Percentiles rank a stretch among this genome's conserved stretches.
Conservation (phyloP, 2,329 filamentous ascomycete genomes). For the Pseudocercospora musae region DNA sequence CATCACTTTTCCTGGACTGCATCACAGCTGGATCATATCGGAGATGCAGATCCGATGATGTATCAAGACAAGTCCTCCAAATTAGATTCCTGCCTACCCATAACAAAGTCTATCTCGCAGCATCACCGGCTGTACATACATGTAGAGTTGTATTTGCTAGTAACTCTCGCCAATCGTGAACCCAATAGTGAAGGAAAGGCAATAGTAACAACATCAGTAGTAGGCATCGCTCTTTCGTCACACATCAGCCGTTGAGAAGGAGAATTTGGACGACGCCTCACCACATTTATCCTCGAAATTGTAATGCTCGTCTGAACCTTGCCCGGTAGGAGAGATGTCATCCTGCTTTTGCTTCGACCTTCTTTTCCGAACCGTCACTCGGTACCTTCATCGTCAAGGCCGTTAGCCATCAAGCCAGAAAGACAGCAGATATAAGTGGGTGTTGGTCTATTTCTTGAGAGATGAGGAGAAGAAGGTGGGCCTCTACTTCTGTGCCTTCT, state of each 20-base stretch:
- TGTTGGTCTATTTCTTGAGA: background rate
- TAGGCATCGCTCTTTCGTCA: background rate
- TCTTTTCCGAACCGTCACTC: background rate
- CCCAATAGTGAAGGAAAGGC: background rate
- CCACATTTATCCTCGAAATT: background rate
- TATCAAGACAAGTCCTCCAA: background rate
- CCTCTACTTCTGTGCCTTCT: constrained; percentile 27
- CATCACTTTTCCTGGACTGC: too few species aligned
- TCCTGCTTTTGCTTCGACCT: constrained; percentile 2
- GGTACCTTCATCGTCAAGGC: constrained; percentile 2
- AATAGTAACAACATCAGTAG: background rate
- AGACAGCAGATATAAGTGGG: background rate
- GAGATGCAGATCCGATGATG: background rate
- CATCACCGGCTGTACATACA: background rate
- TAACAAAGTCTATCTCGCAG: background rate
- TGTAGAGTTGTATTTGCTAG: background rate
- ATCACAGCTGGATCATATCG: too few species aligned
- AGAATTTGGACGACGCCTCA: background rate
- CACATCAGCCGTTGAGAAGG: background rate
- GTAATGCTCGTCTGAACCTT: background rate
- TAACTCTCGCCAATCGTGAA: background rate
- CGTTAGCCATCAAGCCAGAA: constrained; percentile 4
- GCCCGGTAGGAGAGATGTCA: background rate
- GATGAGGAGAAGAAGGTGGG: background rate
- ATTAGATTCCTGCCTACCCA: background rate